Conservation (phyloP, 139 green algal genomes). For the Spirogloea muscicola region DNA sequence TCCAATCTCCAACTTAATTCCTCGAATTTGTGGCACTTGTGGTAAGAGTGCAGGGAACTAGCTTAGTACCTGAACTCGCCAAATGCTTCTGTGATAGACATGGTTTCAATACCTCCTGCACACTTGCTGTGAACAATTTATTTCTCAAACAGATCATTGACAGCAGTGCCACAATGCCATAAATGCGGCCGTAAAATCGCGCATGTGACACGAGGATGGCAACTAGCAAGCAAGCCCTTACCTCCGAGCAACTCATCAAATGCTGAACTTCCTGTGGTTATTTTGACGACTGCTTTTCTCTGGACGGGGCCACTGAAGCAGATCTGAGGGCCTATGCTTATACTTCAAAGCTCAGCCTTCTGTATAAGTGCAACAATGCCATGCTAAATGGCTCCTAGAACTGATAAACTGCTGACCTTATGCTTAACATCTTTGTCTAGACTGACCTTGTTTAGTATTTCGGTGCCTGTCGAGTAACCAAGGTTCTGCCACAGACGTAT, state of each 20-base stretch:
- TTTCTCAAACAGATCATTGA: background rate
- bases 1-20: background rate
- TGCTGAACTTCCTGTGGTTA: conserved; percentile 34
- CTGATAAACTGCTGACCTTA: too few species aligned
- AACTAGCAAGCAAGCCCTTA: background rate
- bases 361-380: background rate
- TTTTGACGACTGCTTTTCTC: conserved; percentile 41
- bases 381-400: too few species aligned
- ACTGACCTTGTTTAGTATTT: conserved; percentile 40
- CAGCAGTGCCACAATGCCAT: background rate
- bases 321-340: background rate
- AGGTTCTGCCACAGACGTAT: too few species aligned
- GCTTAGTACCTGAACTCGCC: conserved; percentile 38
- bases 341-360: background rate
- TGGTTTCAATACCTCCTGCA: conserved; percentile 42
- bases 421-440: too few species aligned
- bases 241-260: conserved; percentile 44
- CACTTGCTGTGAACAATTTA: background rate
- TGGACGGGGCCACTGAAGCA: background rate
- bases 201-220: too few species aligned
- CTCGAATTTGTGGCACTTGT: background rate
- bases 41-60: background rate
- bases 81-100: conserved; percentile 48
- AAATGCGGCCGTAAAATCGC: too few species aligned
- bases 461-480: conserved; percentile 38